Conservation (phyloP, 306 rosid species). For the Rosa multiflora region DNA sequence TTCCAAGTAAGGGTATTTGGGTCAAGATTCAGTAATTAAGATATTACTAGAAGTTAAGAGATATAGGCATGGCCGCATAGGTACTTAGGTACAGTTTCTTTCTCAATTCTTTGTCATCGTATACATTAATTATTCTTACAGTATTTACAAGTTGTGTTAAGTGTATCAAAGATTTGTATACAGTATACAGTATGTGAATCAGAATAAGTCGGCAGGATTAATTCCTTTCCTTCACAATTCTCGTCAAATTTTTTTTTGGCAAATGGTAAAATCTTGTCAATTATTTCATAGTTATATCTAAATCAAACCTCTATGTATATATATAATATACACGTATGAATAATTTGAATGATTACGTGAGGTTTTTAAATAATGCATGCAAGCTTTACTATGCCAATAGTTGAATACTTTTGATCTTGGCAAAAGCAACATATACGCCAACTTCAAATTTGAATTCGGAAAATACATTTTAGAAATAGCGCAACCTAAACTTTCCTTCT, state of each 20-base stretch:
- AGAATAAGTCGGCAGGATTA: neutral
- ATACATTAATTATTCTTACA: neutral
- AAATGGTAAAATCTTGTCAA: no score
- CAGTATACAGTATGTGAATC: neutral
- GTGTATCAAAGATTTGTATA: neutral
- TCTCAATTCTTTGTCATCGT: neutral
- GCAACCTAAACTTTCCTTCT: no score
- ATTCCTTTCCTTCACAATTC: no score
- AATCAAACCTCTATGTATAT: no score
- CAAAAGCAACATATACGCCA: neutral
- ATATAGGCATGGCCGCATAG: neutral
- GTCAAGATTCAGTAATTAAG: conserved; percentile 11
- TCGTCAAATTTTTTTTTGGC: no score
- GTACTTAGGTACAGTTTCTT: neutral
- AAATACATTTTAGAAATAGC: no score
- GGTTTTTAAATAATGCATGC: no score
- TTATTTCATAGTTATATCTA: no score
- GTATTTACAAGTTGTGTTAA: neutral
- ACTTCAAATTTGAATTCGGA: no score
- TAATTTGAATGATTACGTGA: neutral
- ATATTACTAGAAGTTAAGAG: neutral
- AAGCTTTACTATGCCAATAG: no score
- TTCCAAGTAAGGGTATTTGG: conserved; percentile 67
- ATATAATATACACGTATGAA: no score
- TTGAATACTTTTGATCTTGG: no score